Conservation (phyloP, 805 yeast species). For the Cyberlindnera xishuangbannaensis region DNA sequence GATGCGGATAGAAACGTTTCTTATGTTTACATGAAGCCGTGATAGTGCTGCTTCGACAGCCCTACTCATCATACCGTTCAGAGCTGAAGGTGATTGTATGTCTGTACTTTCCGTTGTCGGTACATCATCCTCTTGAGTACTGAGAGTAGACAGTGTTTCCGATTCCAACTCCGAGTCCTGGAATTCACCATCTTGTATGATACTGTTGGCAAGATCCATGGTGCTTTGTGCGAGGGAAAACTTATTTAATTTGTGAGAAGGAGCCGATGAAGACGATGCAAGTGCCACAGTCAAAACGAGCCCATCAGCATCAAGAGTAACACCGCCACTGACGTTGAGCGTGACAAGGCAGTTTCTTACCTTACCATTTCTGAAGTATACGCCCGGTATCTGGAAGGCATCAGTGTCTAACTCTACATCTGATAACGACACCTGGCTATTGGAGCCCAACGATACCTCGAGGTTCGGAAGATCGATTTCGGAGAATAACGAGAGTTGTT, state of each 20-base stretch:
- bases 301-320: constrained; percentile 52
- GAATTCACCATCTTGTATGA: constrained; percentile 25
- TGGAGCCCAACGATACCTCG: constrained; percentile 69
- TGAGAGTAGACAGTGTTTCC: constrained; percentile 10
- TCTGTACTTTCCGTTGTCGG: constrained; percentile 15
- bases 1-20: constrained; percentile 41
- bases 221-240: constrained; percentile 68
- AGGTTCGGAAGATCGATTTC: constrained; percentile 75
- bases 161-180: constrained; percentile 11
- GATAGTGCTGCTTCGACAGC: constrained; percentile 67
- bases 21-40: constrained; percentile 46
- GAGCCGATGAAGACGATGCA: constrained; percentile 11
- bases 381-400: constrained; percentile 59
- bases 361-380: constrained; percentile 55
- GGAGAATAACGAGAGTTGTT: constrained; percentile 76
- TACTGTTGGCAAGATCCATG: constrained; percentile 59
- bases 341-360: constrained; percentile 49
- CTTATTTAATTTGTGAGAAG: constrained; percentile 26
- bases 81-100: constrained; percentile 28
- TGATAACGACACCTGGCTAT: constrained; percentile 42
- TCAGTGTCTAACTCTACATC: constrained; percentile 72
- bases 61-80: constrained; percentile 52
- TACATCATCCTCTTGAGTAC: constrained; percentile 18
- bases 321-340: constrained; percentile 67
- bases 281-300: constrained; percentile 44